phyloP scores from a whole-genome alignment of 768 basidiomycete genomes.

The Pleurotus salmoneostramineus region DNA sequence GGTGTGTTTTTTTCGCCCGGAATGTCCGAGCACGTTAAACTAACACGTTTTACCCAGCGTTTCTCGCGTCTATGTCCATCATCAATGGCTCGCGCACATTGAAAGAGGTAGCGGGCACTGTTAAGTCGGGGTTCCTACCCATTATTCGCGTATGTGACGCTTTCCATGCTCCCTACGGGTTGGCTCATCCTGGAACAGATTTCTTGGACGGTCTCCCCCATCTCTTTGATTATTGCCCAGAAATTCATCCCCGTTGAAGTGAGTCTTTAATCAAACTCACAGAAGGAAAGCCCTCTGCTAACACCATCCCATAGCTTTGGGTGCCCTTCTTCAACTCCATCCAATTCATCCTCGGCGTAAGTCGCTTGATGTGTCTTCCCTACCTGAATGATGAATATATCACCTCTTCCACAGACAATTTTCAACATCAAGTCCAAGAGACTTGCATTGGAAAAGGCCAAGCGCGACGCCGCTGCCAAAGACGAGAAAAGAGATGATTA shows the following conservation, averaged over 20 bases:
- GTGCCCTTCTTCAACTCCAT: slow-evolving; percentile 83
- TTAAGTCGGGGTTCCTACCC: slow-evolving; percentile 69
- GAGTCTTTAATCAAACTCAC: slow-evolving; percentile 12
- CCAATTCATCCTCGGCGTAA: slow-evolving; percentile 72
- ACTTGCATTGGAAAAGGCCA: slow-evolving; percentile 47
- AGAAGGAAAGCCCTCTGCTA: background rate
- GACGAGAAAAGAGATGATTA: slow-evolving; percentile 24
- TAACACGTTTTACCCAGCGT: slow-evolving; percentile 37
- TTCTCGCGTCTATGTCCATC: slow-evolving; percentile 76
- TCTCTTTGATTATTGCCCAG: slow-evolving; percentile 74
- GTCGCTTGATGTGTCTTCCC: slow-evolving; percentile 18
- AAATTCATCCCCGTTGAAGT: slow-evolving; percentile 77
- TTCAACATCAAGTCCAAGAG: slow-evolving; percentile 75
- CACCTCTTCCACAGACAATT: slow-evolving; percentile 42
- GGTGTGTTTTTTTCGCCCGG: slow-evolving; percentile 34
- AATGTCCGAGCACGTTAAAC: background rate
- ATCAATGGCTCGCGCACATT: slow-evolving; percentile 75
- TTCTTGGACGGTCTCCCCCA: slow-evolving; percentile 75
- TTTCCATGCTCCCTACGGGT: background rate
- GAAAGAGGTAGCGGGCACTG: slow-evolving; percentile 60
- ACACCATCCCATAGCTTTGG: slow-evolving; percentile 58
- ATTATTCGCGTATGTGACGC: slow-evolving; percentile 58
- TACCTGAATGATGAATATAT: too few species aligned
- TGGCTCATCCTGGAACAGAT: slow-evolving; percentile 38
- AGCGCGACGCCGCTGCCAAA: slow-evolving; percentile 41